Evolutionary conservation across 1,284 basidiomycete species (phyloP), one percentile per base, ranked within the genome.

Genomic region (Agroathelia rolfsii): DNA sequence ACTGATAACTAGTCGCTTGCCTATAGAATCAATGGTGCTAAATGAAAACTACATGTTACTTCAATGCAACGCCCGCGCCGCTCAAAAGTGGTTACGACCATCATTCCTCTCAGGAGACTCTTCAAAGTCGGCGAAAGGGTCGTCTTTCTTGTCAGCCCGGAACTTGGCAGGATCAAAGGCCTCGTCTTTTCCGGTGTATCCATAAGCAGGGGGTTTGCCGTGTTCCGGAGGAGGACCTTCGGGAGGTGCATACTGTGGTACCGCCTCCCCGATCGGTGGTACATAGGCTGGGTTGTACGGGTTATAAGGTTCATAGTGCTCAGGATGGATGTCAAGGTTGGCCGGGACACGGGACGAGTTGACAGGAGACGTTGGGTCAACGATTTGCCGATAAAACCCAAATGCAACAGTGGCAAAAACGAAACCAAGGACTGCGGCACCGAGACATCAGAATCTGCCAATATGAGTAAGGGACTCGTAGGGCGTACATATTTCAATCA

Each of bases 381-480:
- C 62, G 6, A 72, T 49, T 56, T 88, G 84, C 15, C 74, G 72
- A 50, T 79, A 76, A 58, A 76, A 88, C 6, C 64, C 61, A 47
- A 77, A 76, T 1, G 73, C 68, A 41, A 81, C 52, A 31, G 67
- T 44, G 22, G 69, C 63, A 60, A 84, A 82, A 34, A 83, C 48
- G 13, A 62, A 41, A 35, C 74, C 60, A 24, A 76, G 45, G 30
- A 69, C 71, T 76, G 37, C 17, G 34, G 25, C n/a, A n/a, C n/a
- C n/a, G 10, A 5, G 33, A 47, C 43, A 42, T 21, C 11, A 36
- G 23, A 12, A 34, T 38, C 1, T 28, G 28, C 21, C 27, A 17
- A 25, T 18, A 21, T 18, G 30, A 1, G 24, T 27, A 15, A 11
- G 14, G 17, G 22, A 9, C 15, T 28, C 3, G 16, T 17, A 2